Evolutionary conservation across 177 flowering plant species (phyloP).

Genomic region (Vitis hybrid): DNA sequence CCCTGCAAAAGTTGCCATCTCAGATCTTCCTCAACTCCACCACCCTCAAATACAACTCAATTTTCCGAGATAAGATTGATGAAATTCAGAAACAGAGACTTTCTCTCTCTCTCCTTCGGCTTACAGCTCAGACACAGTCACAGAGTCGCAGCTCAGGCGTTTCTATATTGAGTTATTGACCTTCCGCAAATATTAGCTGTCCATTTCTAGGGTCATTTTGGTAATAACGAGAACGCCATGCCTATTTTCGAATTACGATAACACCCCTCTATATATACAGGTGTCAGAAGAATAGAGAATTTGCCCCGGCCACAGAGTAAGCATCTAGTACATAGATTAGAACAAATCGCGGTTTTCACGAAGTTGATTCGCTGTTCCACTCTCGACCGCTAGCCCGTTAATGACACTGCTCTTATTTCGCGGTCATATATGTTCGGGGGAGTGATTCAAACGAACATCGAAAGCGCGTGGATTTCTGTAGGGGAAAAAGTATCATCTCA

Average conservation of each 20-base stretch:
- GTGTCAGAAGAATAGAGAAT: too few species aligned
- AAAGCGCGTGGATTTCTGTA: background rate
- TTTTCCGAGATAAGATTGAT: background rate
- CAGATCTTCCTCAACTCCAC: too few species aligned
- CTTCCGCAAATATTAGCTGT: constrained; percentile 12
- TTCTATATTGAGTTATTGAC: background rate
- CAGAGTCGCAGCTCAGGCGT: background rate
- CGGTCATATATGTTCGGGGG: too few species aligned
- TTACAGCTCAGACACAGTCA: constrained; percentile 23
- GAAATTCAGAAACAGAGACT: background rate
- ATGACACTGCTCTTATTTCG: too few species aligned
- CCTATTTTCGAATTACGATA: background rate
- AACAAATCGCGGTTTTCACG: constrained; percentile 5
- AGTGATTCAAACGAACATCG: background rate
- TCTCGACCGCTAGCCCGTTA: background rate
- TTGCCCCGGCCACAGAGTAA: too few species aligned
- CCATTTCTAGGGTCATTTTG: background rate
- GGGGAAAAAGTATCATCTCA: too few species aligned
- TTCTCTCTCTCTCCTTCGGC: background rate
- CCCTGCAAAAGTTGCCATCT: constrained; percentile 72
- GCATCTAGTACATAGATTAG: constrained; percentile 4
- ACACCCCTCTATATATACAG: background rate
- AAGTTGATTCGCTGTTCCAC: background rate
- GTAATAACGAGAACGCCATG: background rate
- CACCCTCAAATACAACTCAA: too few species aligned